A percentile compares a stretch with the other conserved stretches of the same genome.
Evolutionary conservation across 208 protist genomes (phyloP).

Genomic region (Wallacemonas sp.): DNA sequence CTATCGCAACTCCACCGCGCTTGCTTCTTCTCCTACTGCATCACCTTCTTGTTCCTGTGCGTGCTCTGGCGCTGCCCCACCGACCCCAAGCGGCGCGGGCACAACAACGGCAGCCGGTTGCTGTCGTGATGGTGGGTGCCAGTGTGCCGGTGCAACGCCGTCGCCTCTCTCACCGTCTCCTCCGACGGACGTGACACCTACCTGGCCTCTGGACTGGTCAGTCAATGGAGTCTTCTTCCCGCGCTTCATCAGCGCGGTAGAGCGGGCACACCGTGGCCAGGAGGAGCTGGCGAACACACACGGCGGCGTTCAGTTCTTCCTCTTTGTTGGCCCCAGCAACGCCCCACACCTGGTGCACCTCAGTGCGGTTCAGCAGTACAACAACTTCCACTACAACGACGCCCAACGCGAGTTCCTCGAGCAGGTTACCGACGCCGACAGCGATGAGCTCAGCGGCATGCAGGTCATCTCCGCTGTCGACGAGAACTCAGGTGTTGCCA

Average conservation of each 20-base stretch:
- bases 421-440: conserved; percentile 22
- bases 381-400: conserved; percentile 66
- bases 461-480: conserved; percentile 47
- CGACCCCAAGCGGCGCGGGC: too few species aligned
- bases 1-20: conserved; percentile 8
- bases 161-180: neutral
- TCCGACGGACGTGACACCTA: neutral
- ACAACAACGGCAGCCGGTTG: too few species aligned
- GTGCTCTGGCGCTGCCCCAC: too few species aligned
- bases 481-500: conserved; percentile 33
- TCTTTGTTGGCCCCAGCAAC: conserved; percentile 62
- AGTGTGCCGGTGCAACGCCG: neutral
- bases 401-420: conserved; percentile 40
- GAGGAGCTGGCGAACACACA: neutral
- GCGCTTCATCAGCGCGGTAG: conserved; percentile 15
- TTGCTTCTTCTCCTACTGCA: neutral
- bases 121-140: neutral
- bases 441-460: conserved; percentile 1
- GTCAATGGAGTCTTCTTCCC: conserved; percentile 73
- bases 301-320: conserved; percentile 51
- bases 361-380: conserved; percentile 64
- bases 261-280: neutral
- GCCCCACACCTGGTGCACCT: conserved; percentile 58
- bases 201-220: conserved; percentile 32
- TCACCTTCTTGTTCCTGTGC: too few species aligned